Conservation (phyloP, 2,329 filamentous ascomycete species). For the Hymenoscyphus occultus region DNA sequence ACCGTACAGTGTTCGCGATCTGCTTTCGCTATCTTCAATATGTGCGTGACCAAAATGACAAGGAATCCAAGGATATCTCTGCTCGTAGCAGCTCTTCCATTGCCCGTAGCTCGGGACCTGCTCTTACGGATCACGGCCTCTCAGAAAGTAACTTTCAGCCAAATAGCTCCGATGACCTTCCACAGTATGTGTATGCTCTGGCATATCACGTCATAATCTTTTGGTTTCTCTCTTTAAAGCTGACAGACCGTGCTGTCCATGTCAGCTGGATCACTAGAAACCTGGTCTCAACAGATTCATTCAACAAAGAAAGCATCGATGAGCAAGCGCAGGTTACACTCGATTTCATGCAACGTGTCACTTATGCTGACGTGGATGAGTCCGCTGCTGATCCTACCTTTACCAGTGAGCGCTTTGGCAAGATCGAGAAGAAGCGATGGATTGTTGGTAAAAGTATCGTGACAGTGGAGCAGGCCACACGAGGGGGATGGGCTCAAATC, state of each 20-base stretch:
- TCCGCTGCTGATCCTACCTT: constrained; percentile 66
- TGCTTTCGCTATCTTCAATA: constrained; percentile 93
- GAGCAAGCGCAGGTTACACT: constrained; percentile 92
- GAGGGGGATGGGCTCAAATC: constrained; percentile 66
- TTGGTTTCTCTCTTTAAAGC: constrained; percentile 89
- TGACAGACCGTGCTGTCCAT: constrained; percentile 77
- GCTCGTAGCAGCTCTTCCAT: constrained; percentile 39
- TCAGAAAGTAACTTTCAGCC: constrained; percentile 40
- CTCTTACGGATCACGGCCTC: constrained; percentile 42
- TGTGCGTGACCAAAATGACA: constrained; percentile 61
- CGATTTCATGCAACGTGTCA: constrained; percentile 88
- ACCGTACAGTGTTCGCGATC: constrained; percentile 90
- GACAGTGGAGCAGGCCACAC: constrained; percentile 67
- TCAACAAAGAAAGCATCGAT: constrained; percentile 73
- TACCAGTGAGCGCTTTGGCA: constrained; percentile 60
- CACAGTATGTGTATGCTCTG: constrained; percentile 89
- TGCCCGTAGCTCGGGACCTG: constrained; percentile 26
- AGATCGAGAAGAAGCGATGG: constrained; percentile 66
- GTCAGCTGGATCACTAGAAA: constrained; percentile 89
- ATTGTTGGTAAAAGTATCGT: constrained; percentile 71
- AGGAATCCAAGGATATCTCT: constrained; percentile 39
- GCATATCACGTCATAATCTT: constrained; percentile 95
- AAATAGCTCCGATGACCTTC: constrained; percentile 67
- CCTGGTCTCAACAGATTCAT: constrained; percentile 71
- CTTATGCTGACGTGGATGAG: constrained; percentile 82